A percentile compares a stretch with the other conserved stretches of the same genome.
Evolutionary conservation across 2,329 filamentous ascomycete genomes (phyloP).

Genomic region (Colletotrichum liriopes): DNA sequence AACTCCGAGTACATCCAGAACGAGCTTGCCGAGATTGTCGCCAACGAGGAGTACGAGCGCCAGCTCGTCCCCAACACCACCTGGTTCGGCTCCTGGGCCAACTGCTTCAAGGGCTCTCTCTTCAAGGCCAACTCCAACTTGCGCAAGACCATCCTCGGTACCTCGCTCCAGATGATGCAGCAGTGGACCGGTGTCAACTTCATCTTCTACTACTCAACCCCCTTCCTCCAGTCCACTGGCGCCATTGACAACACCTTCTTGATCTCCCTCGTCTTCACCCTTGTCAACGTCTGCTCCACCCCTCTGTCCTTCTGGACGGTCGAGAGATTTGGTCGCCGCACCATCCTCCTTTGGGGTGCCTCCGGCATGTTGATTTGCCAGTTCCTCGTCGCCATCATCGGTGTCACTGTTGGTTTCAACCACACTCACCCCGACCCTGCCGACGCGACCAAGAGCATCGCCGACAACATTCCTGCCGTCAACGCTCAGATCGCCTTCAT

Average conservation of each 20-base stretch:
- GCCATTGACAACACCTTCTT: slow-evolving; percentile 85
- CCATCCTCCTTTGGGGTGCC: slow-evolving; percentile 84
- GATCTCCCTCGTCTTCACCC: slow-evolving; percentile 87
- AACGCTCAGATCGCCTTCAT: slow-evolving; percentile 88
- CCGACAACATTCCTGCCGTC: slow-evolving; percentile 71
- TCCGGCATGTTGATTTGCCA: slow-evolving; percentile 88
- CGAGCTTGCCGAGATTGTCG: slow-evolving; percentile 88
- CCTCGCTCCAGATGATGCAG: slow-evolving; percentile 85
- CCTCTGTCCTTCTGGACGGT: slow-evolving; percentile 91
- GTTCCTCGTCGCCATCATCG: slow-evolving; percentile 87
- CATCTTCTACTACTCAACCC: slow-evolving; percentile 89
- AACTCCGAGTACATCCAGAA: slow-evolving; percentile 83
- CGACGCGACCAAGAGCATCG: slow-evolving; percentile 56
- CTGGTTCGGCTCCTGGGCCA: slow-evolving; percentile 79
- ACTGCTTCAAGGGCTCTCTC: slow-evolving; percentile 77
- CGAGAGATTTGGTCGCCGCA: slow-evolving; percentile 85
- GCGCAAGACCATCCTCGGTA: slow-evolving; percentile 80
- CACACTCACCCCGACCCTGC: slow-evolving; percentile 61
- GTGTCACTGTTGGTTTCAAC: slow-evolving; percentile 73
- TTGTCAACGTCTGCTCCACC: slow-evolving; percentile 90
- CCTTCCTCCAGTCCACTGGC: slow-evolving; percentile 85
- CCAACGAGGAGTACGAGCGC: slow-evolving; percentile 90
- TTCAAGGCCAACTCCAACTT: slow-evolving; percentile 76
- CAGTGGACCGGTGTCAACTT: slow-evolving; percentile 92
- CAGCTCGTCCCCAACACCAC: slow-evolving; percentile 75